These are phyloP conservation scores for Termitomyces sp. DNA, from an alignment of 768 basidiomycete genomes.

Conservation along the genomic window DNA sequence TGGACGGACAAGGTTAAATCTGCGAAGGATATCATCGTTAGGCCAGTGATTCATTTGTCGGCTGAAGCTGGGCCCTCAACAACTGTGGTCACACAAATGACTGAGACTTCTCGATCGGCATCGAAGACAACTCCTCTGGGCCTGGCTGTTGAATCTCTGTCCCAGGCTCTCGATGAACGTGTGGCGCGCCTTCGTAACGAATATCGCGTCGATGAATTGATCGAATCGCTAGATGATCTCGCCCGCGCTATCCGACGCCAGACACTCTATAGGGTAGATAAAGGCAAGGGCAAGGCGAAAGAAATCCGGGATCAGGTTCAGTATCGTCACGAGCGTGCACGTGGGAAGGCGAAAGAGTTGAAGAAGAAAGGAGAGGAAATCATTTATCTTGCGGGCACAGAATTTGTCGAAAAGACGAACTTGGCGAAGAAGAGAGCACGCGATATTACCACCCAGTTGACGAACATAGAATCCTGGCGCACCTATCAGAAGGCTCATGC, in stretches of 20 bases:
- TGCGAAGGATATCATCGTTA: slow-evolving; percentile 36
- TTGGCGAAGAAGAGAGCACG: slow-evolving; percentile 21
- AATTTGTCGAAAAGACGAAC: slow-evolving; percentile 39
- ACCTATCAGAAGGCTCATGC: slow-evolving; percentile 32
- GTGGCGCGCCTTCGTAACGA: slow-evolving; percentile 48
- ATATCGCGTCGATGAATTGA: slow-evolving; percentile 44
- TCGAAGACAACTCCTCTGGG: slow-evolving; percentile 34
- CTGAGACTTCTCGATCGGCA: slow-evolving; percentile 12
- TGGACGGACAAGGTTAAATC: slow-evolving; percentile 26
- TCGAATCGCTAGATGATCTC: slow-evolving; percentile 60
- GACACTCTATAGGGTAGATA: slow-evolving; percentile 41
- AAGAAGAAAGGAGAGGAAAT: slow-evolving; percentile 48
- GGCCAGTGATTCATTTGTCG: slow-evolving; percentile 28
- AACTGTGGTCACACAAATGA: slow-evolving; percentile 24
- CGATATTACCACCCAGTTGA: slow-evolving; percentile 30
- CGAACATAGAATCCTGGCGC: slow-evolving; percentile 32
- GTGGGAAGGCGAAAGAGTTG: slow-evolving; percentile 51
- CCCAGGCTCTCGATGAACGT: slow-evolving; percentile 45
- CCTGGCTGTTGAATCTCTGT: slow-evolving; percentile 44
- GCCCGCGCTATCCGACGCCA: slow-evolving; percentile 50
- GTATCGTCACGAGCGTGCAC: slow-evolving; percentile 52
- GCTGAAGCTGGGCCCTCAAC: slow-evolving; percentile 30
- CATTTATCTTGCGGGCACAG: slow-evolving; percentile 41
- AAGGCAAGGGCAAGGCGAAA: slow-evolving; percentile 48
- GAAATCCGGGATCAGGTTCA: slow-evolving; percentile 44